phyloP scores from a whole-genome alignment of 495 filamentous ascomycete genomes.

The Neurospora tetrasperma region DNA sequence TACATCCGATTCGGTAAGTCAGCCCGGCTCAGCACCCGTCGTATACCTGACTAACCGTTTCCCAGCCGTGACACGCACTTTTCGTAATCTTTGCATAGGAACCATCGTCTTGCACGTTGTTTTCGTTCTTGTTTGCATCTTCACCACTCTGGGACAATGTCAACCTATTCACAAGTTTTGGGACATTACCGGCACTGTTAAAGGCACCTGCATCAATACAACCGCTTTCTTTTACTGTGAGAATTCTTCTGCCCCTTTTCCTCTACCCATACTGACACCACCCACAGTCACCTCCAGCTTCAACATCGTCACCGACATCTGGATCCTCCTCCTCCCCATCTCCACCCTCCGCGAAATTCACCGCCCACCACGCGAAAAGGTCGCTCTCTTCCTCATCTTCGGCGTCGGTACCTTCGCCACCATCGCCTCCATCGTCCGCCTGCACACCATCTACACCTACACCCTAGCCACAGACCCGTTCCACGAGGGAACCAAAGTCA shows the following conservation, averaged over 20 bases:
- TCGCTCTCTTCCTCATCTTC: slow-evolving; percentile 39
- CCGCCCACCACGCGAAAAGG: slow-evolving; percentile 34
- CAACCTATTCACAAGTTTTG: slow-evolving; percentile 34
- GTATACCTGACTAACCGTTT: not conserved
- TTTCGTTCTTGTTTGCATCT: slow-evolving; percentile 29
- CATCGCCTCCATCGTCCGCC: slow-evolving; percentile 33
- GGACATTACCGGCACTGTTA: slow-evolving; percentile 28
- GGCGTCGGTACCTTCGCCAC: slow-evolving; percentile 37
- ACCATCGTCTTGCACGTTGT: slow-evolving; percentile 30
- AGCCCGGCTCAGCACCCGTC: not conserved
- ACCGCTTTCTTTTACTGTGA: slow-evolving; percentile 42
- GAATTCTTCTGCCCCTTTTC: not conserved
- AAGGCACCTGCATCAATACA: slow-evolving; percentile 36
- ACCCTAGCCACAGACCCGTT: slow-evolving; percentile 24
- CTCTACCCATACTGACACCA: not conserved
- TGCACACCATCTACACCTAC: slow-evolving; percentile 31
- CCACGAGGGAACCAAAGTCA: slow-evolving; percentile 20
- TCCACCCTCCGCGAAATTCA: slow-evolving; percentile 33
- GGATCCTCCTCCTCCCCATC: slow-evolving; percentile 42
- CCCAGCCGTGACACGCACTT: slow-evolving; percentile 19
- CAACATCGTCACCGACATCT: slow-evolving; percentile 43
- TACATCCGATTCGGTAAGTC: slow-evolving; percentile 38
- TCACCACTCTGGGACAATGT: slow-evolving; percentile 34
- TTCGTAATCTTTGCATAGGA: slow-evolving; percentile 20
- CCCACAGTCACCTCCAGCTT: slow-evolving; percentile 33